These are phyloP conservation scores for Salix exigua DNA, from an alignment of 345 rosid genomes.

Conservation along the genomic window DNA sequence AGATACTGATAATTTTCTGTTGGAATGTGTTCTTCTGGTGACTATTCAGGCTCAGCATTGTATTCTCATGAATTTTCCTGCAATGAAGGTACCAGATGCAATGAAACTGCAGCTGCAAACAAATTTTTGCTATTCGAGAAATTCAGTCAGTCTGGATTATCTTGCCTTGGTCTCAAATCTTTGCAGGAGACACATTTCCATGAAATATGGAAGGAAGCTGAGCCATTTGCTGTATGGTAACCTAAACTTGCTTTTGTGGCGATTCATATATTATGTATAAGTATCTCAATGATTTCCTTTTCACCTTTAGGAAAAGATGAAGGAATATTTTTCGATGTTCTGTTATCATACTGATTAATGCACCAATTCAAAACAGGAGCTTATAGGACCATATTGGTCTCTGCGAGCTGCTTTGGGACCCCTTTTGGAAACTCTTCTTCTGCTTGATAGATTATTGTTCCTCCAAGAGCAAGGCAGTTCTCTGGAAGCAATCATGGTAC, in stretches of 20 bases:
- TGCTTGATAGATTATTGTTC: constrained; percentile 84
- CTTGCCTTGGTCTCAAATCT: constrained; percentile 58
- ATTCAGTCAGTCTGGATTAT: constrained; percentile 63
- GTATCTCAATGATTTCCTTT: not conserved
- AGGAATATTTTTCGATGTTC: not conserved
- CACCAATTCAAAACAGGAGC: constrained; percentile 41
- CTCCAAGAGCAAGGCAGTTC: constrained; percentile 72
- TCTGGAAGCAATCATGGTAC: constrained; percentile 59
- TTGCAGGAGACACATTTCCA: constrained; percentile 41
- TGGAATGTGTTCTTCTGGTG: constrained; percentile 25
- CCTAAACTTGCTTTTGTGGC: constrained; percentile 5
- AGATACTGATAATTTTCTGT: not conserved
- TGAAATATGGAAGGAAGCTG: constrained; percentile 59
- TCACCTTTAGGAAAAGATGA: not conserved
- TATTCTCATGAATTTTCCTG: constrained; percentile 20
- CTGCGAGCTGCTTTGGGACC: constrained; percentile 88
- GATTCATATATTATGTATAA: not conserved
- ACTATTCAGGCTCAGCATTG: constrained; percentile 15
- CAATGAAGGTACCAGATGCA: constrained; percentile 17
- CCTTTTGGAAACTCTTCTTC: constrained; percentile 70
- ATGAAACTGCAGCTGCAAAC: constrained; percentile 22
- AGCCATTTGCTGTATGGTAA: constrained; percentile 56
- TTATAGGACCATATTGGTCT: constrained; percentile 88
- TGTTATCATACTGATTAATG: not conserved
- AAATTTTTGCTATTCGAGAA: constrained; percentile 54